Percentiles rank a stretch among this genome's conserved stretches.
Conservation (phyloP, 495 filamentous ascomycete species). For the Penicillium subrubescens region DNA sequence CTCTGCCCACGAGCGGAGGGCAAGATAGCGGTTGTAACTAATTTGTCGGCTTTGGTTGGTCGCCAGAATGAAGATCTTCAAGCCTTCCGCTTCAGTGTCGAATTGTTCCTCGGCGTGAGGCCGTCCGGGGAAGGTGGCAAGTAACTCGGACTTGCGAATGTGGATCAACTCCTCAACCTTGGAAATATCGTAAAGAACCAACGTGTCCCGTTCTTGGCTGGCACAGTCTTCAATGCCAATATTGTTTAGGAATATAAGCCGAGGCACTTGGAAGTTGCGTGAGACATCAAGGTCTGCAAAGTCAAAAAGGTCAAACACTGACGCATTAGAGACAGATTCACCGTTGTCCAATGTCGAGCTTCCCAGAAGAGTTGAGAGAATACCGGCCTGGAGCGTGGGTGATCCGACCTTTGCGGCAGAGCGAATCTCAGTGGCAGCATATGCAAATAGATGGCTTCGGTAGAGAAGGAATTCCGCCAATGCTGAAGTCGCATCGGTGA, state of each 20-base stretch:
- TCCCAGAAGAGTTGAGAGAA: slow-evolving; percentile 78
- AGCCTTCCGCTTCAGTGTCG: slow-evolving; percentile 56
- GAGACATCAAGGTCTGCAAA: slow-evolving; percentile 74
- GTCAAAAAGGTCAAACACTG: slow-evolving; percentile 91
- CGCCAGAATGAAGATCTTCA: slow-evolving; percentile 58
- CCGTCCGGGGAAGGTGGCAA: slow-evolving; percentile 50
- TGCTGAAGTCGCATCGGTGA: slow-evolving; percentile 60
- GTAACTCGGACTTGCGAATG: slow-evolving; percentile 54
- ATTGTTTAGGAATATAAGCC: slow-evolving; percentile 57
- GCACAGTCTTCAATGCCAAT: slow-evolving; percentile 64
- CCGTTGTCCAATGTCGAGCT: slow-evolving; percentile 64
- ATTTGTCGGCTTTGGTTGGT: slow-evolving; percentile 73
- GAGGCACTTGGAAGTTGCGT: slow-evolving; percentile 48
- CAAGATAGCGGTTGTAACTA: slow-evolving; percentile 57
- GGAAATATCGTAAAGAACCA: slow-evolving; percentile 57
- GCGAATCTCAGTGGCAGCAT: slow-evolving; percentile 80
- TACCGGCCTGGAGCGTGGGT: slow-evolving; percentile 73
- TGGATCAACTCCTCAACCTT: slow-evolving; percentile 63
- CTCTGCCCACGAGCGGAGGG: slow-evolving; percentile 79
- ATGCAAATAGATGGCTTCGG: slow-evolving; percentile 76
- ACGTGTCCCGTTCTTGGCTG: slow-evolving; percentile 50
- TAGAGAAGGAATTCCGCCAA: slow-evolving; percentile 73
- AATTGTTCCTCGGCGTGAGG: slow-evolving; percentile 60
- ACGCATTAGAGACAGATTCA: slow-evolving; percentile 62
- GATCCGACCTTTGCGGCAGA: slow-evolving; percentile 68